Conservation (phyloP, 495 filamentous ascomycete species). For the Penicillium manginii region DNA sequence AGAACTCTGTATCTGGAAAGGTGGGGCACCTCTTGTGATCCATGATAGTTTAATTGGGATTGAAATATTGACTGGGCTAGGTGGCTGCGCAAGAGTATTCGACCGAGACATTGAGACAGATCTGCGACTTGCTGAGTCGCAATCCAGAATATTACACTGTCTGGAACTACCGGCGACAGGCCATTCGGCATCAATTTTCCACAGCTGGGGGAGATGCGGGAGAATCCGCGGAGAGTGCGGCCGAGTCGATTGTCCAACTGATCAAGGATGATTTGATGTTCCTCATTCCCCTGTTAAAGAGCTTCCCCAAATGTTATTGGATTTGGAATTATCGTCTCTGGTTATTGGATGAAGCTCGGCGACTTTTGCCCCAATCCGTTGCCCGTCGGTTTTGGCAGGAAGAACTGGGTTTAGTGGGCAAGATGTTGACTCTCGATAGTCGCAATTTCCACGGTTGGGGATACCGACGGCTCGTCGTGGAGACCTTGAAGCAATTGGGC, state of each 20-base stretch:
- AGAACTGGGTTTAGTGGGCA: constrained; percentile 77
- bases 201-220: constrained; percentile 21
- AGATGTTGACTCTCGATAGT: constrained; percentile 84
- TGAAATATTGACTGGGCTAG: constrained; percentile 32
- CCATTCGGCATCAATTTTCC: constrained; percentile 54
- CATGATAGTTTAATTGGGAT: not conserved
- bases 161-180: constrained; percentile 90
- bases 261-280: constrained; percentile 75
- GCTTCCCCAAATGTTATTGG: constrained; percentile 98
- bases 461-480: constrained; percentile 78
- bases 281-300: constrained; percentile 77
- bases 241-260: constrained; percentile 47
- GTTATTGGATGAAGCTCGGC: constrained; percentile 73
- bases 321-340: constrained; percentile 97
- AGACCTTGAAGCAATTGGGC: constrained; percentile 62
- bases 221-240: constrained; percentile 17
- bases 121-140: constrained; percentile 74
- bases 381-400: constrained; percentile 75
- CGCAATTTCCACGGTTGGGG: constrained; percentile 98
- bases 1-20: constrained; percentile 63
- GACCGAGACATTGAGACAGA: constrained; percentile 68
- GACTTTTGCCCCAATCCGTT: constrained; percentile 55
- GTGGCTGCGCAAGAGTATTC: constrained; percentile 64
- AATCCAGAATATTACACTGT: constrained; percentile 99
- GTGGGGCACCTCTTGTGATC: constrained; percentile 35